These are phyloP conservation scores for Leishmania major DNA, from an alignment of 208 protist genomes.

Conservation along the genomic window DNA sequence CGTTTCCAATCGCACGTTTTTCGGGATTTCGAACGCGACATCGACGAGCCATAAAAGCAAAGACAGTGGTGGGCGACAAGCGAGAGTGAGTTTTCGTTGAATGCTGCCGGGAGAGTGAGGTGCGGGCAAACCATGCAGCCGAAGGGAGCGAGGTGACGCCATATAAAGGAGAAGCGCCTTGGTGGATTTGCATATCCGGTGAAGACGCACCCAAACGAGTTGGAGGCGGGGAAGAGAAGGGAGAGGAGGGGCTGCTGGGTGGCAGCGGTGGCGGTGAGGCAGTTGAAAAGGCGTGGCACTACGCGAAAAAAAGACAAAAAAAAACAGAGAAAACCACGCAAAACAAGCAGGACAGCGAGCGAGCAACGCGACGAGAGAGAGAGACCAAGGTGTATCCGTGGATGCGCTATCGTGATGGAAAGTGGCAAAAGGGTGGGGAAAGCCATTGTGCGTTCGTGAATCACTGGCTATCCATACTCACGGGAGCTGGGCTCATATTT, in stretches of 20 bases:
- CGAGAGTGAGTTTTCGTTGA: no score
- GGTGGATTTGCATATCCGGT: background rate
- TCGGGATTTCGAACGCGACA: no score
- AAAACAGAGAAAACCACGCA: background rate
- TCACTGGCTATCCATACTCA: background rate
- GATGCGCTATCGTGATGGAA: background rate
- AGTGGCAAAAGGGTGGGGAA: background rate
- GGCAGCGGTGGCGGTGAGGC: background rate
- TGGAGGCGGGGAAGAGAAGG: background rate
- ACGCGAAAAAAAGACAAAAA: constrained; percentile 13
- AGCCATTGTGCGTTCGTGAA: background rate
- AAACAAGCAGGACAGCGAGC: background rate
- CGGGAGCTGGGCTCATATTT: constrained; percentile 5
- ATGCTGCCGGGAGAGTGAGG: no score
- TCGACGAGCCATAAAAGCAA: no score
- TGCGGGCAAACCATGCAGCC: no score
- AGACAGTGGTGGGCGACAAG: no score
- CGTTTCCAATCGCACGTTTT: no score
- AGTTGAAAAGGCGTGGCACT: constrained; percentile 7
- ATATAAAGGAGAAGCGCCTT: background rate
- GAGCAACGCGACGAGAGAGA: background rate
- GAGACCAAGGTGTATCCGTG: background rate
- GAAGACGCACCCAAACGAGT: background rate
- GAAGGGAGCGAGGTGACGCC: background rate
- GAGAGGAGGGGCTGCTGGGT: background rate